phyloP scores from a whole-genome alignment of 805 yeast genomes.

The Zygosaccharomyces rouxii region DNA sequence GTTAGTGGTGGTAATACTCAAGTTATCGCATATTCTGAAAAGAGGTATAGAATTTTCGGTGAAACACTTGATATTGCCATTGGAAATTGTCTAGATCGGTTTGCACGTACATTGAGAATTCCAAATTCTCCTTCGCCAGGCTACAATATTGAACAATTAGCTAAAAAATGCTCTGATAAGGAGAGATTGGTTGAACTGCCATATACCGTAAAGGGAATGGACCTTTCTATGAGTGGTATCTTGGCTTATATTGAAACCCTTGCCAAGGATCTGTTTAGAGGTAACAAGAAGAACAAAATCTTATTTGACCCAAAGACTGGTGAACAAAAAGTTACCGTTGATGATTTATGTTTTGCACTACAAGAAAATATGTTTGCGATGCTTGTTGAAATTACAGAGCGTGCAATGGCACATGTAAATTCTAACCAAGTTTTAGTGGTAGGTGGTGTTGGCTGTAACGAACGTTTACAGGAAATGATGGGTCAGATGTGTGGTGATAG shows the following conservation, averaged over 20 bases:
- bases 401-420: constrained; percentile 97
- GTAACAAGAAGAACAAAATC: constrained; percentile 38
- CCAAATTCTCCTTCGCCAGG: constrained; percentile 97
- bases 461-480: constrained; percentile 93
- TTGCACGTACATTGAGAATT: constrained; percentile 85
- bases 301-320: constrained; percentile 38
- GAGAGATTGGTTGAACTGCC: constrained; percentile 65
- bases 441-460: constrained; percentile 98
- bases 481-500: constrained; percentile 86
- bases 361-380: constrained; percentile 92
- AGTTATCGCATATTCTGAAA: constrained; percentile 92
- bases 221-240: constrained; percentile 92
- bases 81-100: constrained; percentile 93
- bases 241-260: constrained; percentile 76
- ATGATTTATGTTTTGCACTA: constrained; percentile 85
- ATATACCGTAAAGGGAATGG: constrained; percentile 98
- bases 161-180: constrained; percentile 55
- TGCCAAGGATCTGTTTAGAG: constrained; percentile 63
- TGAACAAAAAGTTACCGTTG: constrained; percentile 58
- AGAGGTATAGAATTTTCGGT: constrained; percentile 96
- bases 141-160: constrained; percentile 91
- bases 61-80: constrained; percentile 97
- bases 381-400: constrained; percentile 95
- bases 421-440: constrained; percentile 87
- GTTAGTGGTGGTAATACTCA: constrained; percentile 99